phyloP scores from a whole-genome alignment of 129 eudicot genomes.

The Silybum marianum region DNA sequence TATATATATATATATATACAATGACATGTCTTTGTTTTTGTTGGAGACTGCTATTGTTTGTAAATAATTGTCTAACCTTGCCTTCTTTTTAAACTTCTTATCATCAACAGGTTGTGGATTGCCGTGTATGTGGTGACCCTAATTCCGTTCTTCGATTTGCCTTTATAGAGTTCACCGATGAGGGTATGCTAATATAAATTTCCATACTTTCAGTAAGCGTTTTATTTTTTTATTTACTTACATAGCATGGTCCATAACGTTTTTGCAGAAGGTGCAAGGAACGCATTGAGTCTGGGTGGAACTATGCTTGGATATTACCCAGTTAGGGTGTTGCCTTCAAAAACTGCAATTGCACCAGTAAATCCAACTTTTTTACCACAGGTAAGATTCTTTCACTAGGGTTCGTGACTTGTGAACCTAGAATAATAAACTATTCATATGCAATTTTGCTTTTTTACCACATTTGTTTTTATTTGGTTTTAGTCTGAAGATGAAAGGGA shows the following conservation, averaged over 20 bases:
- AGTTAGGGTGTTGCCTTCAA: conserved; percentile 81
- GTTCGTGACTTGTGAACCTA: background rate
- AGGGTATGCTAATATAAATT: conserved; percentile 45
- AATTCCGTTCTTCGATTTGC: conserved; percentile 87
- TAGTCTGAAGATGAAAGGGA: conserved; percentile 95
- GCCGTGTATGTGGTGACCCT: conserved; percentile 92
- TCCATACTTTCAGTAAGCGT: background rate
- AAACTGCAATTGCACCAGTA: conserved; percentile 96
- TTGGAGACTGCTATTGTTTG: too few species aligned
- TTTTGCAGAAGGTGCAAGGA: conserved; percentile 72
- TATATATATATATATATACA: too few species aligned
- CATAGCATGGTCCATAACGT: too few species aligned
- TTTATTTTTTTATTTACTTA: too few species aligned
- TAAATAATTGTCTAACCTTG: too few species aligned
- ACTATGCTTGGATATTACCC: conserved; percentile 92
- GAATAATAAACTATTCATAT: conserved; percentile 5
- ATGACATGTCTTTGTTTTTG: too few species aligned
- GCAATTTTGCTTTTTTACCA: too few species aligned
- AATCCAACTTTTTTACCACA: conserved; percentile 76
- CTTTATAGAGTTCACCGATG: conserved; percentile 82
- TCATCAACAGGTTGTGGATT: conserved; percentile 73
- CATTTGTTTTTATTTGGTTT: too few species aligned
- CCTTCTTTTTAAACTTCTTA: background rate
- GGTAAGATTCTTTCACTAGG: conserved; percentile 36
- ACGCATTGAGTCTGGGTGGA: conserved; percentile 74